Percentiles rank a stretch among this genome's conserved stretches.
Conservation (phyloP, 2,329 filamentous ascomycete genomes). For the Paraphoma sp. region DNA sequence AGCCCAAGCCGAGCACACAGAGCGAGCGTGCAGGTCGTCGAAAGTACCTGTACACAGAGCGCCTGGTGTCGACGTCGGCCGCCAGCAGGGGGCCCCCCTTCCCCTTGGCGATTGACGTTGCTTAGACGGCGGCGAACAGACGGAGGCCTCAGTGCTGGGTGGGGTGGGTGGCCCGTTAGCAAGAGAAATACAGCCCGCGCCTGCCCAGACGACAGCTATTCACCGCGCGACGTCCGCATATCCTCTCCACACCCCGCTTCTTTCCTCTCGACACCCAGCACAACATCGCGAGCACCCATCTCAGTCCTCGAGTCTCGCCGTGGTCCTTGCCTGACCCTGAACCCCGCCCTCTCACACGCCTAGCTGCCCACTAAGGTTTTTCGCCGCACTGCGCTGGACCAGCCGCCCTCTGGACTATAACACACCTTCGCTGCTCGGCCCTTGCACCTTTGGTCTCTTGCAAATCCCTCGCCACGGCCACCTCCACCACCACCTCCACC, state of each 20-base stretch:
- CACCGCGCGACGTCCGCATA: conserved; percentile 24
- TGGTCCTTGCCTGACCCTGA: conserved; percentile 1
- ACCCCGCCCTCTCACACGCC: conserved; percentile 11
- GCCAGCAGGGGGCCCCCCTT: conserved; percentile 26
- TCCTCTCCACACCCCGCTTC: conserved; percentile 19
- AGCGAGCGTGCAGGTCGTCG: conserved; percentile 10
- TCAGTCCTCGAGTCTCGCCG: conserved; percentile 2
- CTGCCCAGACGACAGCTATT: conserved; percentile 19
- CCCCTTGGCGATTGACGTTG: conserved; percentile 33
- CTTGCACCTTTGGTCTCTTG: neutral
- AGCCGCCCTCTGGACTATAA: neutral
- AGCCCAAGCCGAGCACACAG: conserved; percentile 12
- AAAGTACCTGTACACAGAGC: conserved; percentile 29
- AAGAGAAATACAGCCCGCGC: conserved; percentile 37
- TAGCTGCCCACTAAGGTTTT: neutral
- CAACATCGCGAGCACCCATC: conserved; percentile 6
- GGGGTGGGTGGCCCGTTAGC: conserved; percentile 25
- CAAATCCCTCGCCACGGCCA: neutral
- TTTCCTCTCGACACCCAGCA: conserved; percentile 6
- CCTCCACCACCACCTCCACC: neutral
- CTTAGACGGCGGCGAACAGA: conserved; percentile 27
- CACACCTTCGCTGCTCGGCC: neutral
- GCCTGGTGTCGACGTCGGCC: conserved; percentile 28
- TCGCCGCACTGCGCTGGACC: neutral
- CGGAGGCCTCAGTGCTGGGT: conserved; percentile 25